Evolutionary conservation across 2,329 filamentous ascomycete species (phyloP).

Genomic region (Fusarium pininemorale): DNA sequence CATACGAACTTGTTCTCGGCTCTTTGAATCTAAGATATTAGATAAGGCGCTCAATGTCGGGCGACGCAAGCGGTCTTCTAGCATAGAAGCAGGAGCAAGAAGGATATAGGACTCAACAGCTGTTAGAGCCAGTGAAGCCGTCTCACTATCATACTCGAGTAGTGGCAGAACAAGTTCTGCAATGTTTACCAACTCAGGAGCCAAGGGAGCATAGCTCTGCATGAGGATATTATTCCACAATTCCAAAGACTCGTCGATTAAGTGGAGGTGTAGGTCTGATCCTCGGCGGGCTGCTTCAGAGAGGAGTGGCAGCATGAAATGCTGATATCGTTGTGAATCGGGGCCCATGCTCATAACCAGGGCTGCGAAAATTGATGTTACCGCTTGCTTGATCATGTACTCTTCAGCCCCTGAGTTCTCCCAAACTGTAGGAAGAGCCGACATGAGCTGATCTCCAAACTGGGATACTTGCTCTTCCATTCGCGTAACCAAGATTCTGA

Average conservation of each 20-base stretch:
- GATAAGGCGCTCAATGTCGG: conserved; percentile 60
- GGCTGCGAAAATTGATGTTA: conserved; percentile 84
- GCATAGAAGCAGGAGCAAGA: conserved; percentile 73
- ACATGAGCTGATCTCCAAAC: conserved; percentile 83
- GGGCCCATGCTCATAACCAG: conserved; percentile 87
- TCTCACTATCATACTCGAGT: conserved; percentile 72
- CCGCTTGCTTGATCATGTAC: conserved; percentile 92
- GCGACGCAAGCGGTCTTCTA: conserved; percentile 64
- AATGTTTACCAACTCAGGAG: conserved; percentile 69
- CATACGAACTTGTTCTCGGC: conserved; percentile 66
- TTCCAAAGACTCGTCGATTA: conserved; percentile 91
- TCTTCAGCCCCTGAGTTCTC: conserved; percentile 80
- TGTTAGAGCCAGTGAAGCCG: conserved; percentile 67
- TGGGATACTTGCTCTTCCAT: conserved; percentile 77
- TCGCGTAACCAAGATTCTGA: conserved; percentile 80
- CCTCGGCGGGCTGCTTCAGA: conserved; percentile 79
- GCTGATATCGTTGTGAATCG: conserved; percentile 80
- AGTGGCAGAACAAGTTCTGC: conserved; percentile 71
- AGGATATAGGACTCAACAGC: conserved; percentile 77
- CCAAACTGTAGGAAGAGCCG: conserved; percentile 84
- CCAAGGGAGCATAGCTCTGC: conserved; percentile 70
- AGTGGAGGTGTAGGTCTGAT: conserved; percentile 79
- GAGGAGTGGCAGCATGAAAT: conserved; percentile 83
- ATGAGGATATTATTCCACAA: conserved; percentile 82
- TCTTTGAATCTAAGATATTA: conserved; percentile 60